A percentile compares a stretch with the other conserved stretches of the same genome.
phyloP scores from a whole-genome alignment of 1,284 basidiomycete genomes.

The Melanopsichium pennsylvanicum region DNA sequence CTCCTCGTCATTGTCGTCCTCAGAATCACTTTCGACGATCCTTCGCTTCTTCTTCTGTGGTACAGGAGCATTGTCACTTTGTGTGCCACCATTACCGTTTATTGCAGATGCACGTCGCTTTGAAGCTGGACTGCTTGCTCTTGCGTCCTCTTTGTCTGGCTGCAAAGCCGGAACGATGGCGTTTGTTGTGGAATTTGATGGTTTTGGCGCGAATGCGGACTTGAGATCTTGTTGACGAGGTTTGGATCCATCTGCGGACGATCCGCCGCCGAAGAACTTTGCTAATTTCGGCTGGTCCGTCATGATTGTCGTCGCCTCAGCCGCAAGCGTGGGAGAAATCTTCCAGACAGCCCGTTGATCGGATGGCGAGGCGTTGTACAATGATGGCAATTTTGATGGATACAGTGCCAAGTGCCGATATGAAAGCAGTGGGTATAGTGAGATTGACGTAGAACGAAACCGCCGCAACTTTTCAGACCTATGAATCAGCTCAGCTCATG shows the following conservation, averaged over 20 bases:
- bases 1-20: constrained; percentile 51
- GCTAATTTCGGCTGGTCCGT: constrained; percentile 39
- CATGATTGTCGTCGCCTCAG: constrained; percentile 11
- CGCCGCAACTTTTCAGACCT: too few relatives aligned
- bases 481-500: too few relatives aligned
- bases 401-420: too few relatives aligned
- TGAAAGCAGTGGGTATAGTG: too few relatives aligned
- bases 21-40: constrained; percentile 67
- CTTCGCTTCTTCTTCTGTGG: constrained; percentile 45
- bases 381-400: too few relatives aligned
- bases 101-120: constrained; percentile 8
- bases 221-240: constrained; percentile 49
- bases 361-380: too few relatives aligned
- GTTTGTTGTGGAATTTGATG: not conserved
- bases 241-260: constrained; percentile 11
- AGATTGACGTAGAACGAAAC: too few relatives aligned
- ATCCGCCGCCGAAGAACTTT: constrained; percentile 38
- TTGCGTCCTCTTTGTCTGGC: not conserved
- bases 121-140: not conserved
- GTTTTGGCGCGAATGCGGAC: constrained; percentile 53
- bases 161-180: too few relatives aligned
- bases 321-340: too few relatives aligned
- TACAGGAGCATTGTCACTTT: not conserved
- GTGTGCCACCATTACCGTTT: not conserved
- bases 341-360: too few relatives aligned